Percentiles rank a stretch among this genome's conserved stretches.
phyloP scores from a whole-genome alignment of 257 asterid species.

The Fraxinus anomala region DNA sequence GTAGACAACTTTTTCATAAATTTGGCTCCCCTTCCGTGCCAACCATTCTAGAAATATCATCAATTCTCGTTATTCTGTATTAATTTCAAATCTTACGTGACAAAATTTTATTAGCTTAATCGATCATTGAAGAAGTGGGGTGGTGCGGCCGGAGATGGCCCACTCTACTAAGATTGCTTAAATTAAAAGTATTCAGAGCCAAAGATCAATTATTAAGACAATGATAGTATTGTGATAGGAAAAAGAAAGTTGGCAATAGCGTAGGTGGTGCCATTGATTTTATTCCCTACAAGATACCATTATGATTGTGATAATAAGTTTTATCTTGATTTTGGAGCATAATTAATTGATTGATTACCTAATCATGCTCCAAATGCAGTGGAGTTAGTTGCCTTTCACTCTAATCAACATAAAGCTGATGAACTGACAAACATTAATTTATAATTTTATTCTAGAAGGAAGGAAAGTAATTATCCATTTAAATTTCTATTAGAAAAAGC shows the following conservation, averaged over 20 bases:
- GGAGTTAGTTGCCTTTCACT: slow-evolving; percentile 38
- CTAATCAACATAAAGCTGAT: slow-evolving; percentile 36
- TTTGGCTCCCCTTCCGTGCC: no score
- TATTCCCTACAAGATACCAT: no score
- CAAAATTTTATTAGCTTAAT: no score
- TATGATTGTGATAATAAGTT: no score
- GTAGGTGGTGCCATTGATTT: not conserved
- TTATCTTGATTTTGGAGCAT: slow-evolving; percentile 27
- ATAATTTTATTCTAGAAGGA: not conserved
- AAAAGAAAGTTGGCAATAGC: slow-evolving; percentile 19
- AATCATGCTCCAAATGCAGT: slow-evolving; percentile 46
- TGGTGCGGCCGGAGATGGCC: no score
- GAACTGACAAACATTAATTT: slow-evolving; percentile 24
- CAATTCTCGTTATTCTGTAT: no score
- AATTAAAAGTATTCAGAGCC: slow-evolving; percentile 10
- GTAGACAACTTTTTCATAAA: no score
- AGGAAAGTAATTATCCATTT: slow-evolving; percentile 18
- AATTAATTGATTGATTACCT: slow-evolving; percentile 25
- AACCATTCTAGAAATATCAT: no score
- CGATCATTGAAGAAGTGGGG: no score
- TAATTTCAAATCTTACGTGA: no score
- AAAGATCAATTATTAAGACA: slow-evolving; percentile 27
- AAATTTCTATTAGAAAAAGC: not conserved
- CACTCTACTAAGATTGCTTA: not conserved
- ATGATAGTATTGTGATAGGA: not conserved